Evolutionary conservation across 208 protist species (phyloP), one percentile per base, ranked within the genome.

Genomic region (Acanthamoeba royreba): DNA sequence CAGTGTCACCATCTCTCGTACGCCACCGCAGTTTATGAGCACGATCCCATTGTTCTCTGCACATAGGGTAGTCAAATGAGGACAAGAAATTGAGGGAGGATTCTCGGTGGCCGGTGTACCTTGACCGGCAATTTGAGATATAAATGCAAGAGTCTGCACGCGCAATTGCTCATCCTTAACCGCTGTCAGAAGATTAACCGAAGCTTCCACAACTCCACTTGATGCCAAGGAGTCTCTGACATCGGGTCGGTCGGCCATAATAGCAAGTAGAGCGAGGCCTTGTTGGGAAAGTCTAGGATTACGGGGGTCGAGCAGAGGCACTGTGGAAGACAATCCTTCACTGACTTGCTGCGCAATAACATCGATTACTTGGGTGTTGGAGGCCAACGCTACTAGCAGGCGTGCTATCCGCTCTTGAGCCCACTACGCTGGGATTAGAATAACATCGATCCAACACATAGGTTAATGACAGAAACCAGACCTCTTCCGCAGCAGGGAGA

Each of bases 41-140:
- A 69, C 85, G n/a, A 91, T 72, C 19, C 52, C 46, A 22, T 91
- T 69, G 46, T 35, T 47, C 85, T 91, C 85, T 91, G 83, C 49
- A 38, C 13, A 90, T 15, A 8, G 19, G 25, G 8, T 63, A 69
- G n/a, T 43, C 66, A 85, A 28, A 85, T 85, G 19, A 35, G 45
- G 8, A 22, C 17, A 31, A 40, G 9, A 31, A 63, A 63, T 17
- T 7, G 9, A 31, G 63, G 9, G 49, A 72, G 11, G 13, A 91
- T 15, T 9, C 19, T 17, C 15, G 28, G 28, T 81, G 28, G 28
- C 15, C 25, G 28, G 28, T 17, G 69, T 31, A 91, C 85, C 85
- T 8, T 61, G 19, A 28, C 15, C 38, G n/a, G 85, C 85, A 7
- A 91, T 5, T 33, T 91, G 35, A 40, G 52, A 19, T 11, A 91